Evolutionary conservation across 164 flowering plant species (phyloP).

Genomic region (Santalum album): DNA sequence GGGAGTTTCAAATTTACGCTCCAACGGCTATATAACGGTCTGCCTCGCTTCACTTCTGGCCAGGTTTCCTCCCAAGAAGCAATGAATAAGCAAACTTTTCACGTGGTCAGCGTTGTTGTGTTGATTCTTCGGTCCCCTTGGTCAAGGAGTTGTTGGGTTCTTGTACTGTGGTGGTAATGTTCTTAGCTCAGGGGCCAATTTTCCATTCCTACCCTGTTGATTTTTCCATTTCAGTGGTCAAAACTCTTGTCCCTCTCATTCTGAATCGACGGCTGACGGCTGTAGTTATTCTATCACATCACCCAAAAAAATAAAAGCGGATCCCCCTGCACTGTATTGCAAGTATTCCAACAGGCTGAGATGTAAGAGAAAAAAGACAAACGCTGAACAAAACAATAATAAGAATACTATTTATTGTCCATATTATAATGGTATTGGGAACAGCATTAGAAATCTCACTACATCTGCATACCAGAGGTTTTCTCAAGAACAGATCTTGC

Average conservation of each 20-base stretch:
- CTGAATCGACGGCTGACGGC: neutral
- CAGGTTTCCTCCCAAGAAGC: neutral
- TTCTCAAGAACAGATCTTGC: no score
- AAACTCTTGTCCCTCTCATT: neutral
- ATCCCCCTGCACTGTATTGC: no score
- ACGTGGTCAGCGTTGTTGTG: slow-evolving; percentile 12
- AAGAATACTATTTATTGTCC: no score
- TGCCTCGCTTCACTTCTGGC: neutral
- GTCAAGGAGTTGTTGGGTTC: neutral
- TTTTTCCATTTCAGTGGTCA: neutral
- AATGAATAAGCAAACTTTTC: neutral
- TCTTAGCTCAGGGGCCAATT: no score
- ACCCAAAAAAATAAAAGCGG: no score
- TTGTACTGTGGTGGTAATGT: no score
- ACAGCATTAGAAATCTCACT: no score
- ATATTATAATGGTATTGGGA: no score
- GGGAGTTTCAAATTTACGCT: slow-evolving; percentile 7
- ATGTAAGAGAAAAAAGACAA: no score
- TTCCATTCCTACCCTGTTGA: neutral
- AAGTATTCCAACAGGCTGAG: no score
- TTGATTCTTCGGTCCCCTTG: neutral
- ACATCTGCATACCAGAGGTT: no score
- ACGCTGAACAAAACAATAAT: no score
- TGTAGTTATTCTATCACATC: neutral
- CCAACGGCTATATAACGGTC: neutral